Conservation (phyloP, 2,329 filamentous ascomycete genomes). For the Fusarium nanum region DNA sequence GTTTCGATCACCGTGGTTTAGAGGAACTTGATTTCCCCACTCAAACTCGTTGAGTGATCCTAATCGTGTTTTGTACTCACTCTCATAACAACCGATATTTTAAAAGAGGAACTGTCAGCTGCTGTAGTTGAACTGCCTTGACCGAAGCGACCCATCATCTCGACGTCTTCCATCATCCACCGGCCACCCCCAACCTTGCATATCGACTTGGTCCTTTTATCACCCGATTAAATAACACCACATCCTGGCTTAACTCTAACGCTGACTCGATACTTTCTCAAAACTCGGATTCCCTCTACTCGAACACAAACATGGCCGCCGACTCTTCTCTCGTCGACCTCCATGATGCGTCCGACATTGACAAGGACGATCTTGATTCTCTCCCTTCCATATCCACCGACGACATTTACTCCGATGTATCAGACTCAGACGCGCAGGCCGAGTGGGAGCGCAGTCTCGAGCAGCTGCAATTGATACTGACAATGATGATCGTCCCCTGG, state of each 20-base stretch:
- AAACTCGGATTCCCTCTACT: background rate
- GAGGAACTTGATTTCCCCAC: background rate
- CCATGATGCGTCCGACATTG: slow-evolving; percentile 58
- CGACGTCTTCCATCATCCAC: slow-evolving; percentile 18
- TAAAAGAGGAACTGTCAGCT: slow-evolving; percentile 1
- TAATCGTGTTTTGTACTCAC: background rate
- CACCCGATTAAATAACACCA: background rate
- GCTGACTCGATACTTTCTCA: background rate
- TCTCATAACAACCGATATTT: background rate
- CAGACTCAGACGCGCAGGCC: slow-evolving; percentile 84
- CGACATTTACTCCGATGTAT: slow-evolving; percentile 66
- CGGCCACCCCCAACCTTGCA: slow-evolving; percentile 4
- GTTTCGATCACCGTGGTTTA: slow-evolving; percentile 5
- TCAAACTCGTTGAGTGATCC: background rate
- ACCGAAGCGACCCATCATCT: slow-evolving; percentile 34
- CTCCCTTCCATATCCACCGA: slow-evolving; percentile 71
- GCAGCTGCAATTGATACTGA: slow-evolving; percentile 91
- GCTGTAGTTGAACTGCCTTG: background rate
- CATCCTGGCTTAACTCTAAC: background rate
- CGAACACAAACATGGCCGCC: slow-evolving; percentile 47
- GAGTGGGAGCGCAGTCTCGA: slow-evolving; percentile 97
- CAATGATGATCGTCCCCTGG: slow-evolving; percentile 94
- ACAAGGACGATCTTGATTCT: slow-evolving; percentile 70
- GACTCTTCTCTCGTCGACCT: slow-evolving; percentile 66
- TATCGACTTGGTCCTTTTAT: background rate